These are phyloP conservation scores for Cryptococcus sp. DNA, from an alignment of 1,284 basidiomycete species.

Conservation along the genomic window DNA sequence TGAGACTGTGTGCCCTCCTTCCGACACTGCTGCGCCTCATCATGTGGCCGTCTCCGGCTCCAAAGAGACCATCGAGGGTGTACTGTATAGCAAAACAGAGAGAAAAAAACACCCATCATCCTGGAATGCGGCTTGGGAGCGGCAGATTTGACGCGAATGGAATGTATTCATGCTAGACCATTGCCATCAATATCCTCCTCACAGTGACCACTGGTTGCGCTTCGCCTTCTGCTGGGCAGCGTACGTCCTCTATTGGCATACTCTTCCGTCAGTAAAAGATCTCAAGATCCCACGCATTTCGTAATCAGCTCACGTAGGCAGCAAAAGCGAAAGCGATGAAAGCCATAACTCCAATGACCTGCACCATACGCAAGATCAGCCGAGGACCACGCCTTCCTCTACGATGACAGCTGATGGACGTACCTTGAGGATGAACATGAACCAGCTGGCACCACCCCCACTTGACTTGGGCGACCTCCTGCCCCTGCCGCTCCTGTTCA, in stretches of 20 bases:
- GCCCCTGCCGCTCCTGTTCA: slow-evolving; percentile 15
- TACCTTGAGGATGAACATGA: slow-evolving; percentile 51
- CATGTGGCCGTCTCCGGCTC: neutral
- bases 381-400: too few relatives aligned
- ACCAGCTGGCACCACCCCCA: slow-evolving; percentile 43
- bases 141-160: neutral
- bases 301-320: slow-evolving; percentile 40
- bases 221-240: slow-evolving; percentile 43
- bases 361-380: neutral
- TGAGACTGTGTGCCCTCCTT: too few relatives aligned
- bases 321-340: slow-evolving; percentile 49
- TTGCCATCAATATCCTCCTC: neutral
- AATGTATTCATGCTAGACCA: slow-evolving; percentile 12
- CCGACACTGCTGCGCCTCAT: too few relatives aligned
- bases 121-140: neutral
- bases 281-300: neutral
- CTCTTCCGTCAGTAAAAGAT: neutral
- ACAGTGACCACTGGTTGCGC: slow-evolving; percentile 28
- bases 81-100: too few relatives aligned
- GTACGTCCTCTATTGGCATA: slow-evolving; percentile 42
- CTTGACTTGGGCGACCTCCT: slow-evolving; percentile 11
- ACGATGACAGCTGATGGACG: slow-evolving; percentile 1
- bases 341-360: slow-evolving; percentile 44
- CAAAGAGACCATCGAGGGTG: neutral
- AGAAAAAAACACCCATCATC: too few relatives aligned